Percentiles rank a stretch among this genome's conserved stretches.
Evolutionary conservation across 208 protist species (phyloP).

Genomic region (Wallacemonas sp.): DNA sequence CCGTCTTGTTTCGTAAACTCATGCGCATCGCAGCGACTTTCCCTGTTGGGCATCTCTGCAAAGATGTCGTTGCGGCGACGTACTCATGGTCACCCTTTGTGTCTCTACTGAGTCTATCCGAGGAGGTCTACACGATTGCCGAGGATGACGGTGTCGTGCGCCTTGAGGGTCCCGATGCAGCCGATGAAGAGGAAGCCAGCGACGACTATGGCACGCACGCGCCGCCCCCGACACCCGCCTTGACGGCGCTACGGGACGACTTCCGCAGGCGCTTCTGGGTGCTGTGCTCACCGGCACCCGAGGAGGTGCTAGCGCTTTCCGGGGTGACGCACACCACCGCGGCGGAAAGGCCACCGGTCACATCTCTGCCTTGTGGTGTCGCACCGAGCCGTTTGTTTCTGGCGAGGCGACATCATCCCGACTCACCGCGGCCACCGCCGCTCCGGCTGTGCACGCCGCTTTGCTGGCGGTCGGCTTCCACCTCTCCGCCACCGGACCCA

Average conservation of each 20-base stretch:
- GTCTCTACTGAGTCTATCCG: not conserved
- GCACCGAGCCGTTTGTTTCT: not conserved
- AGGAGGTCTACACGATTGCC: not conserved
- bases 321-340: no score
- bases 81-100: slow-evolving; percentile 1
- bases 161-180: not conserved
- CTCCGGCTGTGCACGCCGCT: not conserved
- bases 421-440: not conserved
- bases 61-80: not conserved
- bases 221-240: not conserved
- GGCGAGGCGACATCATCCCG: not conserved
- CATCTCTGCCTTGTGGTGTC: no score
- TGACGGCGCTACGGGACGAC: not conserved
- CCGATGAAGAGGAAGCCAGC: not conserved
- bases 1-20: not conserved
- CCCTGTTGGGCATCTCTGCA: not conserved
- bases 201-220: not conserved
- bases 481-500: slow-evolving; percentile 14
- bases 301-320: not conserved
- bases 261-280: not conserved
- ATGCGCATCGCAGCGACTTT: not conserved
- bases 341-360: no score
- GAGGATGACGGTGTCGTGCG: not conserved
- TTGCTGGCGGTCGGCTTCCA: not conserved
- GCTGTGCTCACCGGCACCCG: not conserved